These are phyloP conservation scores for Eucalyptus victrix DNA, from an alignment of 345 rosid genomes.

Conservation along the genomic window DNA sequence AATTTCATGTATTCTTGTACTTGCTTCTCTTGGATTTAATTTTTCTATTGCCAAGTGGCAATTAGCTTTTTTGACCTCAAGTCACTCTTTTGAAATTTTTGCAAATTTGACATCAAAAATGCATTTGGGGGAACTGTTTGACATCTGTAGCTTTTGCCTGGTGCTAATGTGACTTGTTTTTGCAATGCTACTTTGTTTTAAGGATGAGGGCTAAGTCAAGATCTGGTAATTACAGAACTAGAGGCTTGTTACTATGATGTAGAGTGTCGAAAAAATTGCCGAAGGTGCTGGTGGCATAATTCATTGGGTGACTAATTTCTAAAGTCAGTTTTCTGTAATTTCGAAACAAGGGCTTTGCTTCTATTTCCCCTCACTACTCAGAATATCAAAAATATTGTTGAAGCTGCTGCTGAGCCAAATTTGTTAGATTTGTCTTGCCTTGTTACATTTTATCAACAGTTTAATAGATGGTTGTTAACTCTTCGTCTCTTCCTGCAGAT, in stretches of 20 bases:
- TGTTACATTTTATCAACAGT: not conserved
- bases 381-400: not conserved
- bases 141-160: not conserved
- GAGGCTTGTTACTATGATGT: not conserved
- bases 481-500: slow-evolving; percentile 23
- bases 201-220: not conserved
- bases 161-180: not conserved
- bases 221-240: not conserved
- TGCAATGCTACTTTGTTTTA: not conserved
- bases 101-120: not conserved
- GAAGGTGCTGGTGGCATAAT: not conserved
- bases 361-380: not conserved
- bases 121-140: not conserved
- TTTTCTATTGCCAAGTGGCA: not conserved
- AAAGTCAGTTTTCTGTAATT: not conserved
- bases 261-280: not conserved
- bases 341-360: not conserved
- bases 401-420: not conserved
- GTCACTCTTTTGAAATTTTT: not conserved
- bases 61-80: not conserved
- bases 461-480: not conserved
- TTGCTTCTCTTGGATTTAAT: not conserved
- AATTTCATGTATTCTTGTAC: not conserved
- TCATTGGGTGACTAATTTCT: not conserved
- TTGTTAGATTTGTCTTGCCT: not conserved